These are phyloP conservation scores for Entelexis paramagnoliae DNA, from an alignment of 1,139 yeast species.

Conservation along the genomic window DNA sequence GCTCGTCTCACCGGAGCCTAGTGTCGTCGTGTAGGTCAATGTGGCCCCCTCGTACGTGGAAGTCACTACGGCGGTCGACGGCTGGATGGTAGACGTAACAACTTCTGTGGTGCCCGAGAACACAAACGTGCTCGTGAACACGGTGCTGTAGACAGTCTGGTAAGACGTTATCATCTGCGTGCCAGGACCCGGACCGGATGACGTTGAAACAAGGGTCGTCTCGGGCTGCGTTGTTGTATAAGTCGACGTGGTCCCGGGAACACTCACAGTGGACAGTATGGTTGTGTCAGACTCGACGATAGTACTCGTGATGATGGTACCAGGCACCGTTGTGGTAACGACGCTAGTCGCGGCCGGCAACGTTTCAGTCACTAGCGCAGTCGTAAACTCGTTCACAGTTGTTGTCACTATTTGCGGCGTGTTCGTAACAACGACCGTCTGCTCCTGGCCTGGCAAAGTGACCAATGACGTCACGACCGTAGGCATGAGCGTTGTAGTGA, in stretches of 20 bases:
- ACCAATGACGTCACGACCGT: background rate
- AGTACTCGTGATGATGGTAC: background rate
- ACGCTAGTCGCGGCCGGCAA: constrained; percentile 8
- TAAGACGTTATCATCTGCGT: constrained; percentile 7
- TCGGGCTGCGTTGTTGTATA: constrained; percentile 12
- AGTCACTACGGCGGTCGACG: constrained; percentile 12
- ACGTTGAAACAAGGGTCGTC: constrained; percentile 2
- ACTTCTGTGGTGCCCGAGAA: constrained; percentile 9
- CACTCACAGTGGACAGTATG: constrained; percentile 3
- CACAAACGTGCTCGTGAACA: constrained; percentile 11
- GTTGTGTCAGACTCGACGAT: constrained; percentile 5
- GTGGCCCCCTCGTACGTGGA: constrained; percentile 10
- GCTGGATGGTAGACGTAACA: constrained; percentile 8
- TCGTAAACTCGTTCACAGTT: constrained; percentile 5
- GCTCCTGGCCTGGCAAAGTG: constrained; percentile 9
- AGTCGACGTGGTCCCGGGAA: constrained; percentile 8
- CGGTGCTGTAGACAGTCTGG: constrained; percentile 11
- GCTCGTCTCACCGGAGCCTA: constrained; percentile 13
- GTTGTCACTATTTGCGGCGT: constrained; percentile 14
- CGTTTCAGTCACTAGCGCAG: constrained; percentile 8
- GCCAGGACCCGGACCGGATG: constrained; percentile 3
- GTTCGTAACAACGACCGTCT: constrained; percentile 16
- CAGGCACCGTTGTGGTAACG: constrained; percentile 10
- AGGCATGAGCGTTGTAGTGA: constrained; percentile 7
- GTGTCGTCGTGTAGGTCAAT: constrained; percentile 10